These are phyloP conservation scores for Tolypocladium pustulatum DNA, from an alignment of 2,329 filamentous ascomycete species.

Conservation along the genomic window DNA sequence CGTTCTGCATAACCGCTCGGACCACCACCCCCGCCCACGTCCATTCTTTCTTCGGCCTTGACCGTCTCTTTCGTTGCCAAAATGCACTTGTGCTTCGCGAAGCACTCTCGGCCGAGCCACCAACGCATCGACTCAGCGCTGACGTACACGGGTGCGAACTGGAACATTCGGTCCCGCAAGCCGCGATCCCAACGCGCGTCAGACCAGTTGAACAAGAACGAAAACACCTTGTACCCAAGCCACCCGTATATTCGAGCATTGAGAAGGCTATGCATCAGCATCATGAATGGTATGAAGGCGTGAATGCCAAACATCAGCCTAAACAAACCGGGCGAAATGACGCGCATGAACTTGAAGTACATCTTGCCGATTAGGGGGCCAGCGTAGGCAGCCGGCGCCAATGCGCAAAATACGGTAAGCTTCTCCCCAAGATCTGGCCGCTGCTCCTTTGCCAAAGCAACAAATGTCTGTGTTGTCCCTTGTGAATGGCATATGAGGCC, in stretches of 20 bases:
- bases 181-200: conserved; percentile 77
- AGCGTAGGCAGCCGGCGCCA: conserved; percentile 84
- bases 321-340: conserved; percentile 68
- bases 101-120: conserved; percentile 88
- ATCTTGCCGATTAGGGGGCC: conserved; percentile 76
- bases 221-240: conserved; percentile 81
- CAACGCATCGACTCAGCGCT: conserved; percentile 85
- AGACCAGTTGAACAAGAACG: conserved; percentile 80
- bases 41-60: conserved; percentile 48
- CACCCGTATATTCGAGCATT: conserved; percentile 62
- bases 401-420: conserved; percentile 80
- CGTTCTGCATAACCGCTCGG: not conserved
- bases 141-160: conserved; percentile 86
- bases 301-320: conserved; percentile 82
- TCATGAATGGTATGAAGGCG: conserved; percentile 89
- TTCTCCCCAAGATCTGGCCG: conserved; percentile 73
- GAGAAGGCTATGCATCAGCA: conserved; percentile 63
- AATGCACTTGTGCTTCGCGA: conserved; percentile 71
- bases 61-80: conserved; percentile 65
- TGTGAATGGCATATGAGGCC: conserved; percentile 83
- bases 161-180: conserved; percentile 73
- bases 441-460: conserved; percentile 83
- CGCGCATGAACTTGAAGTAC: conserved; percentile 85
- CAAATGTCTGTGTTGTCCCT: conserved; percentile 79
- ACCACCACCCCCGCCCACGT: conserved; percentile 30